Conservation (phyloP, 2,329 filamentous ascomycete species). For the Xylariomycetidae sp. region DNA sequence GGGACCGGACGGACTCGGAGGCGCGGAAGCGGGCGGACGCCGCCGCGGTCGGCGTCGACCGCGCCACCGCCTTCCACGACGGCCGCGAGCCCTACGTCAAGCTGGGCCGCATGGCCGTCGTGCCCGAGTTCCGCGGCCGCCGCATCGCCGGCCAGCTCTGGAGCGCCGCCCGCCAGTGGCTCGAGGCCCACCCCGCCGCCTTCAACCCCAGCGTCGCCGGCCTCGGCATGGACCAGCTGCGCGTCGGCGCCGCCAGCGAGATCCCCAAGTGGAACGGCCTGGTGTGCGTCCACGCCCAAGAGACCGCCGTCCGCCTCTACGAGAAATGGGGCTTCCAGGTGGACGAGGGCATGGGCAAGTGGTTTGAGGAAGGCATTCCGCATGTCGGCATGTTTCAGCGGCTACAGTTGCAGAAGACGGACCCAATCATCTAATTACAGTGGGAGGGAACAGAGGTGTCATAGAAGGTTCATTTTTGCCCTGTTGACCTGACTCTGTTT, state of each 20-base stretch:
- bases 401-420: constrained; percentile 28
- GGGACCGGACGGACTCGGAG: constrained; percentile 10
- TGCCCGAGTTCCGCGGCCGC: constrained; percentile 57
- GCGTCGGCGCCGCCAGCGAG: constrained; percentile 30
- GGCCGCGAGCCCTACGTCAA: constrained; percentile 73
- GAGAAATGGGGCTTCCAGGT: constrained; percentile 63
- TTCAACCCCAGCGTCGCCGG: constrained; percentile 45
- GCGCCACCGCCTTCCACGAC: constrained; percentile 48
- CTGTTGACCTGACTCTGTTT: no score
- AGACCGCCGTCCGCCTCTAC: constrained; percentile 59
- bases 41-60: constrained; percentile 29
- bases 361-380: constrained; percentile 77
- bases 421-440: constrained; percentile 10
- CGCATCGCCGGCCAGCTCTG: constrained; percentile 63
- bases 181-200: constrained; percentile 50
- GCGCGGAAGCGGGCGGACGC: constrained; percentile 17
- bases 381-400: constrained; percentile 77
- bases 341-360: constrained; percentile 68
- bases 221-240: constrained; percentile 33
- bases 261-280: constrained; percentile 66
- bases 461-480: no score
- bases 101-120: constrained; percentile 69
- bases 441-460: neutral
- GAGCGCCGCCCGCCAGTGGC: constrained; percentile 62
- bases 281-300: constrained; percentile 75